A percentile compares a stretch with the other conserved stretches of the same genome.
phyloP scores from a whole-genome alignment of 345 rosid genomes.

The Dipteronia dyeriana region DNA sequence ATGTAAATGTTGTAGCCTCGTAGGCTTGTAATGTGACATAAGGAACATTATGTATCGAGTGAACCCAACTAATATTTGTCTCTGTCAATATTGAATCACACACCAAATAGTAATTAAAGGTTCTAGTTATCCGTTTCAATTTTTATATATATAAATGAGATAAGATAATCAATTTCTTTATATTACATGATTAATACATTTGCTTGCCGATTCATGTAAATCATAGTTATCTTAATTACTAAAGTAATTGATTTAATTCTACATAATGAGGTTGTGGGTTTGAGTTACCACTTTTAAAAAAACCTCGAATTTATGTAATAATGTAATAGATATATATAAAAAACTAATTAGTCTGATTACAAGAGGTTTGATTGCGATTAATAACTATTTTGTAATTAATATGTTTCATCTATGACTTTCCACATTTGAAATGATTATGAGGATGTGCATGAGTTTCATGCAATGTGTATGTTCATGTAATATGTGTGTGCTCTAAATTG shows the following conservation, averaged over 20 bases:
- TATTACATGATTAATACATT: background rate
- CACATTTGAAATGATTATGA: background rate
- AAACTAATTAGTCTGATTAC: background rate
- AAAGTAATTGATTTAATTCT: too few relatives aligned
- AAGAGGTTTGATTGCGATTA: background rate
- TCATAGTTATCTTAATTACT: background rate
- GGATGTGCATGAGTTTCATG: background rate
- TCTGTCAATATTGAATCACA: background rate
- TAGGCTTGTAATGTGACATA: background rate
- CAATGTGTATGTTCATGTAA: conserved; percentile 2
- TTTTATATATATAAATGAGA: background rate
- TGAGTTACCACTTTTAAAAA: too few relatives aligned
- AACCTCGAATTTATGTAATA: too few relatives aligned
- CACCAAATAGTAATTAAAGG: background rate
- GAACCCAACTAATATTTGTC: background rate
- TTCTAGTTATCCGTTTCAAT: background rate
- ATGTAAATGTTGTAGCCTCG: background rate
- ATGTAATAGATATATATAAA: too few relatives aligned
- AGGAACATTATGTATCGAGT: background rate
- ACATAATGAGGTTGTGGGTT: too few relatives aligned
- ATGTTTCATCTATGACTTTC: background rate
- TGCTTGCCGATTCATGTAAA: background rate
- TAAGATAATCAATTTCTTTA: background rate
- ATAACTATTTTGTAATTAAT: background rate
- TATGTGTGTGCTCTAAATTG: background rate